A percentile compares a stretch with the other conserved stretches of the same genome.
Conservation (phyloP, 352 stramenopile species). For the Phytophthora melonis region DNA sequence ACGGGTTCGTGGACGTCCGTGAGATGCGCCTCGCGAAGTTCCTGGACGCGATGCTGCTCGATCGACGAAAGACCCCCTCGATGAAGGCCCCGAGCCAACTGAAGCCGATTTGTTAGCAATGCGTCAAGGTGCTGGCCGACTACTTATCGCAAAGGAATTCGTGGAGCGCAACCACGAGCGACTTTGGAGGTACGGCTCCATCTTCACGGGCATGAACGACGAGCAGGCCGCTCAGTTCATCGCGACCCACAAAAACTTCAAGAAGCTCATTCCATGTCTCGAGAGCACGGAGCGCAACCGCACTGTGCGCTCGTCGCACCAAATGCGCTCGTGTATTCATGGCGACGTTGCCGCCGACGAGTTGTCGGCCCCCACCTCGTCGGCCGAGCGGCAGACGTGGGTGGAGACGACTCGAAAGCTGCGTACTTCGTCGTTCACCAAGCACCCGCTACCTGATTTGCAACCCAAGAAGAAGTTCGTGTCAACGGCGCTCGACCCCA, state of each 20-base stretch:
- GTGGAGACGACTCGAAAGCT: constrained; percentile 71
- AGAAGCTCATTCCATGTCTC: constrained; percentile 68
- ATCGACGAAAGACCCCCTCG: constrained; percentile 30
- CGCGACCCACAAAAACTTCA: constrained; percentile 71
- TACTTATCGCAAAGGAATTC: constrained; percentile 78
- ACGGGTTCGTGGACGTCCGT: constrained; percentile 69
- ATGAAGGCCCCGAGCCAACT: constrained; percentile 16
- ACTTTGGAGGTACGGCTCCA: constrained; percentile 69
- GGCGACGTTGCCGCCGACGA: constrained; percentile 5
- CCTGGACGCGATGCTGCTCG: constrained; percentile 61
- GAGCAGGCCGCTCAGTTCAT: constrained; percentile 72
- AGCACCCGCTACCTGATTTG: constrained; percentile 56
- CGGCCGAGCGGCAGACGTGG: constrained; percentile 51
- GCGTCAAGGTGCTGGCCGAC: constrained; percentile 56
- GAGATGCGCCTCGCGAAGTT: constrained; percentile 78
- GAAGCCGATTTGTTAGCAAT: constrained; percentile 58
- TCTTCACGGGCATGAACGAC: constrained; percentile 72
- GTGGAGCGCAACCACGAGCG: constrained; percentile 72
- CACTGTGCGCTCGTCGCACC: constrained; percentile 63
- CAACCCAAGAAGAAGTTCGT: constrained; percentile 48
- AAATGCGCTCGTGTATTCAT: constrained; percentile 52
- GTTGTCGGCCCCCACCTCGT: not conserved
- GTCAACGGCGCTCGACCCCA: constrained; percentile 21
- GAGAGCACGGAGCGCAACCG: constrained; percentile 70
- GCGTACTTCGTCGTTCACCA: constrained; percentile 49